Evolutionary conservation across 352 stramenopile genomes (phyloP).

Genomic region (Pythium angustatum): DNA sequence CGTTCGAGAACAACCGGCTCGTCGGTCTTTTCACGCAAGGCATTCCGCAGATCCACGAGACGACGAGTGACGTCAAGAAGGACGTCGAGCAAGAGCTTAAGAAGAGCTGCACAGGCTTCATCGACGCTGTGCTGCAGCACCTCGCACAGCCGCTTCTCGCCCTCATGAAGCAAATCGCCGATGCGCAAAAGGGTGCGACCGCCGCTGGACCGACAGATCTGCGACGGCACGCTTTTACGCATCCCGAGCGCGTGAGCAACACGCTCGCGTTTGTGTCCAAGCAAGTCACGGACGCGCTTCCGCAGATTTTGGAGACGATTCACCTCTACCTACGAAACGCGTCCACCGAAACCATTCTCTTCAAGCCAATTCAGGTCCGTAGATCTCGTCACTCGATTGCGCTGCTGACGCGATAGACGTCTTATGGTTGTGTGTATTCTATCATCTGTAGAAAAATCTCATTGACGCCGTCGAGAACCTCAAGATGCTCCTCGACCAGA

Average conservation of each 20-base stretch:
- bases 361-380: conserved; percentile 78
- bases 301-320: conserved; percentile 55
- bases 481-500: conserved; percentile 58
- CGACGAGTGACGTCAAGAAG: conserved; percentile 78
- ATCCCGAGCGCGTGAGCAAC: conserved; percentile 43
- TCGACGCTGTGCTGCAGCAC: conserved; percentile 71
- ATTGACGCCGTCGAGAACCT: conserved; percentile 65
- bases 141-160: conserved; percentile 53
- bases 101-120: conserved; percentile 78
- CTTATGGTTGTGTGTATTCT: conserved; percentile 4
- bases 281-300: conserved; percentile 44
- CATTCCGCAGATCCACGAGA: conserved; percentile 80
- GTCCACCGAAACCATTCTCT: conserved; percentile 80
- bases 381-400: background rate
- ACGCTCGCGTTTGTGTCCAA: conserved; percentile 44
- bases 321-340: conserved; percentile 77
- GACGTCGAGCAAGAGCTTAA: conserved; percentile 79
- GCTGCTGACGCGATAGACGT: background rate
- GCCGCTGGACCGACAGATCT: too few species aligned
- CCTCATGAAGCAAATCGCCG: conserved; percentile 69
- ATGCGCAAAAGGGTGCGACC: conserved; percentile 32
- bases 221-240: conserved; percentile 41
- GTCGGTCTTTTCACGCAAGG: conserved; percentile 64
- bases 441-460: conserved; percentile 53
- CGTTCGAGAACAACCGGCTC: conserved; percentile 56